Percentiles rank a stretch among this genome's conserved stretches.
Evolutionary conservation across 2,329 filamentous ascomycete genomes (phyloP).

Genomic region (Fusarium sp.): DNA sequence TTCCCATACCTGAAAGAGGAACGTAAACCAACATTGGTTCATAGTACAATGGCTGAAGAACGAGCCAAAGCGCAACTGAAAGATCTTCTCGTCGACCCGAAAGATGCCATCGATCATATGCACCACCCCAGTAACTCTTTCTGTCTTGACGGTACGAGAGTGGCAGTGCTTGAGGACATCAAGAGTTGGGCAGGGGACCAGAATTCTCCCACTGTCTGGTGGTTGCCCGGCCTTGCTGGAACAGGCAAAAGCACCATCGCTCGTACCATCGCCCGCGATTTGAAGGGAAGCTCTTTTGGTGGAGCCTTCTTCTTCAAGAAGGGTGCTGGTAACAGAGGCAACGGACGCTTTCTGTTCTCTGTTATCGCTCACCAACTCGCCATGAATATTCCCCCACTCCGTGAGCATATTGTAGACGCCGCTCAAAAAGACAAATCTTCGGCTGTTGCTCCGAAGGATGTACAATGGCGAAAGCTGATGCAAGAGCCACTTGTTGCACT

Average conservation of each 20-base stretch:
- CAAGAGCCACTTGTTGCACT: not conserved
- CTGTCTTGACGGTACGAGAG: not conserved
- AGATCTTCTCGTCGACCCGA: not conserved
- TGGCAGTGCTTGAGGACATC: not conserved
- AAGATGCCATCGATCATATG: not conserved
- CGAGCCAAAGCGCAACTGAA: not conserved
- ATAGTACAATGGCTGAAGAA: not conserved
- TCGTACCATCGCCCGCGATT: not conserved
- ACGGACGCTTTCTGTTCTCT: constrained; percentile 40
- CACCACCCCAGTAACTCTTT: not conserved
- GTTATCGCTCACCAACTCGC: constrained; percentile 53
- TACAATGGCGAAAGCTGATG: constrained; percentile 13
- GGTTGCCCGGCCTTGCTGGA: constrained; percentile 3
- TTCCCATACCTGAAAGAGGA: no score
- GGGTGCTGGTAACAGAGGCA: not conserved
- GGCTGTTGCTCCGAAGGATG: not conserved
- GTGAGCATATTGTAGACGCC: no score
- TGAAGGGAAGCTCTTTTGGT: not conserved
- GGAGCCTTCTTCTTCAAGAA: constrained; percentile 10
- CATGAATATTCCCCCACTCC: constrained; percentile 29
- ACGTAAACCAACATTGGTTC: no score
- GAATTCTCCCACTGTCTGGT: not conserved
- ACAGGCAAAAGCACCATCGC: constrained; percentile 12
- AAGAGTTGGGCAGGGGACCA: not conserved
- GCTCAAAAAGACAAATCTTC: no score